Evolutionary conservation across 1,284 basidiomycete species (phyloP).

Genomic region (Fomitopsis pinicola): DNA sequence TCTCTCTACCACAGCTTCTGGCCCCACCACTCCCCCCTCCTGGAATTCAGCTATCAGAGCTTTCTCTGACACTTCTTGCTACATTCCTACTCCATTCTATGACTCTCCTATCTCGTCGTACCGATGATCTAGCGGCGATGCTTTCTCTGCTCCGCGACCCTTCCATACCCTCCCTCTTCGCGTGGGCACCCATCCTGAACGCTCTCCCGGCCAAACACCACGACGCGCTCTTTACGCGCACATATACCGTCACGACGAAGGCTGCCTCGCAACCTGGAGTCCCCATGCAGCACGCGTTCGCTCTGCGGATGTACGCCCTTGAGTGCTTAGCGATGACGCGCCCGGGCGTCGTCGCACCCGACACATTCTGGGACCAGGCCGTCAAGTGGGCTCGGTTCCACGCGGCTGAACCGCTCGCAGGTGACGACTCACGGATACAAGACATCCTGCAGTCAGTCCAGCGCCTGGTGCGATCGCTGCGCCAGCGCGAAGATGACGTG

Average conservation of each 20-base stretch:
- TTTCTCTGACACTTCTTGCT: constrained; percentile 50
- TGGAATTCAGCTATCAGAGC: constrained; percentile 29
- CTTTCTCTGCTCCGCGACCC: constrained; percentile 30
- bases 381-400: constrained; percentile 46
- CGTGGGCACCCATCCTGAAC: constrained; percentile 46
- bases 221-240: constrained; percentile 53
- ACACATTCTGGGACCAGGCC: constrained; percentile 63
- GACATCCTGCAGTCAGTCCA: constrained; percentile 39
- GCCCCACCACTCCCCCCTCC: constrained; percentile 42
- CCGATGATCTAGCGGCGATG: constrained; percentile 26
- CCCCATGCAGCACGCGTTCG: constrained; percentile 29
- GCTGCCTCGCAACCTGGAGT: constrained; percentile 27
- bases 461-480: constrained; percentile 33
- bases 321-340: constrained; percentile 28
- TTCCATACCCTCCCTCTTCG: constrained; percentile 41
- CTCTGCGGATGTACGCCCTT: constrained; percentile 32
- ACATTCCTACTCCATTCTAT: constrained; percentile 54
- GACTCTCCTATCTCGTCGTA: constrained; percentile 30
- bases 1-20: neutral
- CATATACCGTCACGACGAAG: constrained; percentile 51
- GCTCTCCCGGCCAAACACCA: constrained; percentile 46
- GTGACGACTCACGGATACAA: constrained; percentile 30
- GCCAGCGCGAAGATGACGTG: constrained; percentile 31
- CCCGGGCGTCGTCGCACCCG: constrained; percentile 27
- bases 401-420: constrained; percentile 28